phyloP scores from a whole-genome alignment of 1,284 basidiomycete species.

The Kalmanozyma brasiliensis region DNA sequence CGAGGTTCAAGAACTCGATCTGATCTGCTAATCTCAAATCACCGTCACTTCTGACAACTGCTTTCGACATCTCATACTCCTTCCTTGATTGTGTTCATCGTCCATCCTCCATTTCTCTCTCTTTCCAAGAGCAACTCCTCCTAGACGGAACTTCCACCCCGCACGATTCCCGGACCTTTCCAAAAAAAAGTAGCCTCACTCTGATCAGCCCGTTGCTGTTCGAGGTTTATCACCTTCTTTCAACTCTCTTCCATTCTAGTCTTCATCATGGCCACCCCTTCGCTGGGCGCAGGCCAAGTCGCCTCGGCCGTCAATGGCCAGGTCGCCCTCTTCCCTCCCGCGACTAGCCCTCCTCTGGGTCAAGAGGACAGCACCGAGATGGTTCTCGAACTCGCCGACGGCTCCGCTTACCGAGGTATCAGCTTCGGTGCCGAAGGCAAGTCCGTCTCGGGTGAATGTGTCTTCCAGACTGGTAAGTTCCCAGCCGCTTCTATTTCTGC shows the following conservation, averaged over 20 bases:
- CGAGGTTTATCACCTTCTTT: conserved; percentile 43
- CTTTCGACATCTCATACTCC: conserved; percentile 17
- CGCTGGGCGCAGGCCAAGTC: conserved; percentile 49
- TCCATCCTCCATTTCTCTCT: conserved; percentile 19
- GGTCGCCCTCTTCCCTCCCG: conserved; percentile 37
- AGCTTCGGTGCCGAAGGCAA: conserved; percentile 92
- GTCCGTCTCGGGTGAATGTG: conserved; percentile 95
- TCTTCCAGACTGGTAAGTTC: conserved; percentile 95
- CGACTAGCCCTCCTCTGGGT: conserved; percentile 49
- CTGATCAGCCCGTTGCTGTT: conserved; percentile 31
- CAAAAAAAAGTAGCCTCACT: conserved; percentile 41
- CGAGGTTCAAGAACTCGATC: conserved; percentile 50
- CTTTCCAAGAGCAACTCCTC: conserved; percentile 8
- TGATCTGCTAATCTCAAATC: conserved; percentile 50
- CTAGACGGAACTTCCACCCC: conserved; percentile 8
- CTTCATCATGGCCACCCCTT: conserved; percentile 53
- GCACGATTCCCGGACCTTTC: conserved; percentile 1
- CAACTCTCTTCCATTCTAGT: neutral
- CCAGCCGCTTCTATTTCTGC: too few relatives aligned
- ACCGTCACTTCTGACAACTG: conserved; percentile 34
- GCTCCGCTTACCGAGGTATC: conserved; percentile 85
- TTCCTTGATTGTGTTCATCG: conserved; percentile 50
- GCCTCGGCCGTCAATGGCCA: conserved; percentile 35
- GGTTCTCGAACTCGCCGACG: conserved; percentile 91
- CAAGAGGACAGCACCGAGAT: conserved; percentile 64